Conservation (phyloP, 495 filamentous ascomycete genomes). For the Hypoxylon subgilvum region DNA sequence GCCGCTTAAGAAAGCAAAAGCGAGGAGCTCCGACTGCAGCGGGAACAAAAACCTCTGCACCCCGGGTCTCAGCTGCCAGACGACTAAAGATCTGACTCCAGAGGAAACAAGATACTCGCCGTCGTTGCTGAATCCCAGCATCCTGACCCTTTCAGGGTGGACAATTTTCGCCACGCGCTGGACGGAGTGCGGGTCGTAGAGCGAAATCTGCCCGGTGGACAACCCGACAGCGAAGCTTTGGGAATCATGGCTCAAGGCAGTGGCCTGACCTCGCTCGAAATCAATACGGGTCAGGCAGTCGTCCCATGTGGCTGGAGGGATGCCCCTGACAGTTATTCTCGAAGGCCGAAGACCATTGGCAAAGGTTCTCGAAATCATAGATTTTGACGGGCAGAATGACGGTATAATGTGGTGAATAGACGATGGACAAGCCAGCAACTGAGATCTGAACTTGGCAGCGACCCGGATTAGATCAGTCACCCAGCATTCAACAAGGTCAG, state of each 20-base stretch:
- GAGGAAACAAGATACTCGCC: no score
- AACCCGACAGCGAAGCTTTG: conserved; percentile 41
- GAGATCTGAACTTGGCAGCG: conserved; percentile 40
- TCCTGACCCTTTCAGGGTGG: conserved; percentile 35
- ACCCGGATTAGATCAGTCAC: conserved; percentile 44
- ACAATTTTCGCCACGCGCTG: conserved; percentile 19
- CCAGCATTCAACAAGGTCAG: conserved; percentile 33
- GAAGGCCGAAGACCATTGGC: conserved; percentile 1
- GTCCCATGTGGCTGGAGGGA: conserved; percentile 35
- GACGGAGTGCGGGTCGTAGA: conserved; percentile 35
- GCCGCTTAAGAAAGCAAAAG: no score
- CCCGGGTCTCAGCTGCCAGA: no score
- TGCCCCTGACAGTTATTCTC: conserved; percentile 24
- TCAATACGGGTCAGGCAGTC: conserved; percentile 40
- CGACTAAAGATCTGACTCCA: no score
- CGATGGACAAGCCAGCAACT: conserved; percentile 39
- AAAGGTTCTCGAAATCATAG: conserved; percentile 34
- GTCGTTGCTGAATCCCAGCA: conserved; percentile 30
- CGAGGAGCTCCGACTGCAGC: no score
- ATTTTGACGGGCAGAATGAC: conserved; percentile 42
- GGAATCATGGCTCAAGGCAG: conserved; percentile 26
- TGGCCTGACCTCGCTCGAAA: conserved; percentile 26
- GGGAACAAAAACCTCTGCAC: no score
- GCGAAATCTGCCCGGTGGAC: conserved; percentile 33
- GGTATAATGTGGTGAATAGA: conserved; percentile 46